Evolutionary conservation across 306 rosid genomes (phyloP).

Genomic region (Coriaria nepalensis): DNA sequence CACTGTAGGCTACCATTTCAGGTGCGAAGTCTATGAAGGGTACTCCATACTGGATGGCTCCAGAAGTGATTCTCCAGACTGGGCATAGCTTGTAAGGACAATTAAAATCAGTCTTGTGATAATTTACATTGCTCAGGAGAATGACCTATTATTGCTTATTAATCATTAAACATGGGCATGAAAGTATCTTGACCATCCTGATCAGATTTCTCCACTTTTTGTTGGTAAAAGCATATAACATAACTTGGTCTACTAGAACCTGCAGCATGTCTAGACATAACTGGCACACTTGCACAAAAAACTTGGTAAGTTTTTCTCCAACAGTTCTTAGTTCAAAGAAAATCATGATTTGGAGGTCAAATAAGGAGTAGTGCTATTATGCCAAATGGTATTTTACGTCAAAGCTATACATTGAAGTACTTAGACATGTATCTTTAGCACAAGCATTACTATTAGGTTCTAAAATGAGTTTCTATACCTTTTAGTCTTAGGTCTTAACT

Average conservation of each 20-base stretch:
- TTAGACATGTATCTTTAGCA: too few relatives aligned
- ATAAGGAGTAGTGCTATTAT: neutral
- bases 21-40: slow-evolving; percentile 99
- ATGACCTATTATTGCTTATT: neutral
- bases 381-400: too few relatives aligned
- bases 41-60: slow-evolving; percentile 99
- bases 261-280: too few relatives aligned
- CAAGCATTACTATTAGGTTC: too few relatives aligned
- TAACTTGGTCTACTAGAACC: too few relatives aligned
- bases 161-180: neutral
- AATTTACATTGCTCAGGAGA: neutral
- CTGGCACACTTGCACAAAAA: neutral
- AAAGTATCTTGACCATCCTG: neutral
- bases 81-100: slow-evolving; percentile 98
- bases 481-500: too few relatives aligned
- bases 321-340: neutral
- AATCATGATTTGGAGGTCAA: neutral
- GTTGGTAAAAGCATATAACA: too few relatives aligned
- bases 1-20: slow-evolving; percentile 79
- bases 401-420: too few relatives aligned
- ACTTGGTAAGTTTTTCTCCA: neutral
- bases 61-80: slow-evolving; percentile 97
- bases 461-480: too few relatives aligned
- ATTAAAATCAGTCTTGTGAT: slow-evolving; percentile 2
- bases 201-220: neutral